These are phyloP conservation scores for Serendipita sp. DNA, from an alignment of 768 basidiomycete species.

Conservation along the genomic window DNA sequence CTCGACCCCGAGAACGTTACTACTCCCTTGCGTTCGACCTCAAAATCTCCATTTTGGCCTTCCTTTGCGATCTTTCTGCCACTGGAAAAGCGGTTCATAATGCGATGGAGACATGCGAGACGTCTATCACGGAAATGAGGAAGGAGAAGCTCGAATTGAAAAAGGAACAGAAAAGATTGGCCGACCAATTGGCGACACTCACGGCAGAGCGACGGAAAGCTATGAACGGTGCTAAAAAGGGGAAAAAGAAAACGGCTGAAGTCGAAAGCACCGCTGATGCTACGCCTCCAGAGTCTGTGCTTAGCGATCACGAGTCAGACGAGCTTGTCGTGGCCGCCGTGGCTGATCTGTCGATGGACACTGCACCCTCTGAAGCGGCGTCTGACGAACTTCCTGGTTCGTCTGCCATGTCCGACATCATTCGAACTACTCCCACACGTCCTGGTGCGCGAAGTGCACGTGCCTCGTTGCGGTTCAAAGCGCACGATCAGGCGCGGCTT, in stretches of 20 bases:
- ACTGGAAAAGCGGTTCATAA: slow-evolving; percentile 78
- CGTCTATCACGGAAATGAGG: slow-evolving; percentile 75
- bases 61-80: slow-evolving; percentile 78
- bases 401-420: slow-evolving; percentile 31
- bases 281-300: slow-evolving; percentile 1
- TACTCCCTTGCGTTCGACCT: slow-evolving; percentile 54
- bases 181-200: slow-evolving; percentile 8
- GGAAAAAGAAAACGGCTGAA: slow-evolving; percentile 4
- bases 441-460: slow-evolving; percentile 26
- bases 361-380: slow-evolving; percentile 9
- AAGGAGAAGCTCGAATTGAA: slow-evolving; percentile 96
- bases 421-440: slow-evolving; percentile 25
- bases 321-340: slow-evolving; percentile 8
- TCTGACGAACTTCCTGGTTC: slow-evolving; percentile 9
- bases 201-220: not conserved
- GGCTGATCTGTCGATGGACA: not conserved
- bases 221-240: slow-evolving; percentile 9
- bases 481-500: slow-evolving; percentile 35
- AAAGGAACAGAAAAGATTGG: slow-evolving; percentile 56
- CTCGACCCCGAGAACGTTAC: slow-evolving; percentile 51
- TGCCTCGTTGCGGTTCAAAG: slow-evolving; percentile 32
- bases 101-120: slow-evolving; percentile 83
- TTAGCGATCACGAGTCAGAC: slow-evolving; percentile 12
- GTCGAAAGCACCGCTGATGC: not conserved
- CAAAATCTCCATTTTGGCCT: slow-evolving; percentile 71